Percentiles rank a stretch among this genome's conserved stretches.
phyloP scores from a whole-genome alignment of 169 alveolate species.

The Plasmodium billcollinsi region DNA sequence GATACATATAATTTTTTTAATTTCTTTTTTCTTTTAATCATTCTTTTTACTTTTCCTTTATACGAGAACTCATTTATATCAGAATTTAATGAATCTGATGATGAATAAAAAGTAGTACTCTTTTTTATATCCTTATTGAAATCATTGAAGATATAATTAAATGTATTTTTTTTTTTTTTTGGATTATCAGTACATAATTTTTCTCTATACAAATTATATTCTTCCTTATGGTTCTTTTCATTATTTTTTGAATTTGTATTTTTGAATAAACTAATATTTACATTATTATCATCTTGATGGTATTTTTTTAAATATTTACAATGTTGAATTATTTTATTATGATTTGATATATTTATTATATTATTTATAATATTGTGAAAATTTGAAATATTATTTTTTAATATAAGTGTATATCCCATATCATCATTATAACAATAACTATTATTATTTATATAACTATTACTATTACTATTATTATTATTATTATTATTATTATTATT shows the following conservation, averaged over 20 bases:
- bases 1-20: too few relatives aligned
- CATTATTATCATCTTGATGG: background rate
- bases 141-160: slow-evolving; percentile 28
- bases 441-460: background rate
- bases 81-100: slow-evolving; percentile 1
- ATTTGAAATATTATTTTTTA: slow-evolving; percentile 62
- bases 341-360: slow-evolving; percentile 36
- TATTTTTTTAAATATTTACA: slow-evolving; percentile 46
- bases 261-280: too few relatives aligned
- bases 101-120: background rate
- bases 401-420: slow-evolving; percentile 59
- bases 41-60: background rate
- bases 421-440: background rate
- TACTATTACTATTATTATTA: background rate
- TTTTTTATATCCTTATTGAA: background rate
- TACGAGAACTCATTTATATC: background rate
- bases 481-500: background rate
- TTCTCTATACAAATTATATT: background rate
- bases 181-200: background rate
- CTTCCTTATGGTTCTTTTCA: background rate
- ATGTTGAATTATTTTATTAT: slow-evolving; percentile 52
- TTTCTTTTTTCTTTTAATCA: too few relatives aligned
- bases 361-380: slow-evolving; percentile 75
- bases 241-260: background rate
- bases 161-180: background rate